Base-by-base conservation (phyloP, 768 basidiomycete genomes). In the Xanthoconium purpureum region DNA sequence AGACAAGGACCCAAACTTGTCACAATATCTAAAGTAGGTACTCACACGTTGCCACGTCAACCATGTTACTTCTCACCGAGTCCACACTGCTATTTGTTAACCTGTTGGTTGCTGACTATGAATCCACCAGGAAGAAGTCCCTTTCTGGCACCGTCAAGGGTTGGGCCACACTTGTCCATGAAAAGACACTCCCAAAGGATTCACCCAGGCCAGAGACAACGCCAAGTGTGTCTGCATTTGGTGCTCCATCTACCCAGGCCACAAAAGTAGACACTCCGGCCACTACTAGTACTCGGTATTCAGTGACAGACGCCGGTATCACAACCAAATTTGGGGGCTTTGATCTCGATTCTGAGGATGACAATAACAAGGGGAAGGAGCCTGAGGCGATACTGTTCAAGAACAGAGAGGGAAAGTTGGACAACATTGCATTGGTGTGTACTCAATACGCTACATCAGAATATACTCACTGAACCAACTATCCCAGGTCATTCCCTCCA, bases 11-110 rank as follows among this genome's bases (percentile, higher is more conserved):
- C n/a, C 37, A 47, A 54, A 54, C 38, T 17, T 54, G 53, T 28
- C 53, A 54, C 53, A 54, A 54, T 40, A 24, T 29, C 45, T 47
- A 47, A 54, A 54, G 52, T 54, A 5, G 38, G 39, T 54, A 37
- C 18, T 46, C 44, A 20, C 14, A 28, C 7, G 3, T 18, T 43
- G 10, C 15, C 40, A 30, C 40, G 20, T 28, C 35, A 36, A 33
- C 24, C 20, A 56, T 56, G 55, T 36, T 52, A 29, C 45, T 52
- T 39, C 55, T 56, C 15, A 56, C 37, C 1, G 20, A 56, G 15
- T 45, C 50, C 12, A 52, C n/a, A 0, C 10, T 56, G 15, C 40
- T 3, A 8, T 56, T 56, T 20, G 14, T 56, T 3, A 55, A 55
- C 15, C n/a, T 50, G 3, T 43, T 55, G 54, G 35, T 55, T 5